Base-by-base conservation (phyloP, 179 eudicot species). In the Gypsophila paniculata region DNA sequence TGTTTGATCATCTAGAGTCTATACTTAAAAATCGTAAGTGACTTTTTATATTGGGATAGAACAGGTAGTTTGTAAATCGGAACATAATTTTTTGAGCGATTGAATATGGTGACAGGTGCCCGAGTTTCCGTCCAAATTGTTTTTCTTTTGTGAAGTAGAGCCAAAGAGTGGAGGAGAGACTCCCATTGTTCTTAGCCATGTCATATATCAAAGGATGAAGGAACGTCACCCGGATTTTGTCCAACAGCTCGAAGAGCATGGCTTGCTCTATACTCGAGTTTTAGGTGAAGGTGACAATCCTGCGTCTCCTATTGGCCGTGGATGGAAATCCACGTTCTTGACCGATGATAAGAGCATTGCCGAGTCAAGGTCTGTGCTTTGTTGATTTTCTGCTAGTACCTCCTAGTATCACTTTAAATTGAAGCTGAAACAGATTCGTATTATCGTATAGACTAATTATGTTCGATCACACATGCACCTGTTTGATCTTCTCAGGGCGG, bases 81-180 rank as follows among this genome's bases (percentile, higher is more conserved):
- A 42, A 42, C 46, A 42, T 42, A 46, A 46, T 22, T 9, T 19
- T 26, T 19, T 64, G 60, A 25, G 13, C 36, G 53, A 14, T 14
- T 70, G 61, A 46, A 46, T 62, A 23, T 75, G 23, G 23, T 36
- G 39, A 77, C 82, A 93, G 96, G 90, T 87, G 23, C 90, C 93
- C 0, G 88, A 83, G 74, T 93, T 86, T 72, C 98, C 98, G 11
- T 75, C 98, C 21, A 93, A 93, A 53, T 44, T 93, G 82, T 93
- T 93, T 62, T 93, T 93, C 90, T 93, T 79, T 59, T 93, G 98
- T 79, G 96, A 93, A 77, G 87, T 86, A 46, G 97, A 89, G 68
- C 98, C 98, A 22, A 76, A 72, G 72, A 77, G 68, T 58, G 98
- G 91, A 57, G 98, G 98, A 66, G 98, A 93, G 82, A 93, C 98